Evolutionary conservation across 306 rosid genomes (phyloP).

Genomic region (Lathyrus aphaca): DNA sequence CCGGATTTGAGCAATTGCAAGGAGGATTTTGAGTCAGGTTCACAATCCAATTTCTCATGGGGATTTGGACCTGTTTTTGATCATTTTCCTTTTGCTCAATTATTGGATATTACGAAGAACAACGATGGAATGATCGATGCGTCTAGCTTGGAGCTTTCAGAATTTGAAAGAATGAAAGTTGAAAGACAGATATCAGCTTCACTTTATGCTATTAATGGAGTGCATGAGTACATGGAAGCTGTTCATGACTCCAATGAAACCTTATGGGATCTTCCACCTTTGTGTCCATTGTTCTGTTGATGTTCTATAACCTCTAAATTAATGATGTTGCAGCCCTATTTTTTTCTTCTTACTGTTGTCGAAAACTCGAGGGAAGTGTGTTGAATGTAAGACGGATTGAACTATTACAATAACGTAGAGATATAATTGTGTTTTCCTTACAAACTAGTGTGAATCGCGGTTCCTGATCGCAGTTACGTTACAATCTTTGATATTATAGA

Average conservation of each 20-base stretch:
- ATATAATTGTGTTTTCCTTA: conserved; percentile 22
- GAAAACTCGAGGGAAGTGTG: conserved; percentile 32
- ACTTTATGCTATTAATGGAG: conserved; percentile 88
- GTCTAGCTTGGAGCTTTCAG: conserved; percentile 52
- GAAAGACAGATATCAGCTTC: conserved; percentile 95
- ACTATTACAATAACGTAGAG: conserved; percentile 36
- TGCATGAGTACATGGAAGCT: conserved; percentile 87
- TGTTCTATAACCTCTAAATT: conserved; percentile 22
- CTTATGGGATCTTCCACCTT: conserved; percentile 90
- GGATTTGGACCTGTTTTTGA: conserved; percentile 51
- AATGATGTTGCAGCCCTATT: conserved; percentile 23
- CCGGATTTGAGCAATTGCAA: conserved; percentile 69
- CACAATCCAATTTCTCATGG: conserved; percentile 51
- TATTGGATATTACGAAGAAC: conserved; percentile 56
- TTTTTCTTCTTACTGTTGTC: conserved; percentile 1
- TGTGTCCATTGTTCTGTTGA: conserved; percentile 69
- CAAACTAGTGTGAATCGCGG: neutral
- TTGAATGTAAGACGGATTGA: conserved; percentile 37
- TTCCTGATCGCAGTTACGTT: neutral
- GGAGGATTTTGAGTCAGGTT: conserved; percentile 42
- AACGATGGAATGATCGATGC: conserved; percentile 26
- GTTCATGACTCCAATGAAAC: conserved; percentile 66
- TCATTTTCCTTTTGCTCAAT: conserved; percentile 53
- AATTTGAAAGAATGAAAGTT: conserved; percentile 85
- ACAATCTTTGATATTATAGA: neutral